Base-by-base conservation (phyloP, 441 rosid species). In the Gossypium laxum region DNA sequence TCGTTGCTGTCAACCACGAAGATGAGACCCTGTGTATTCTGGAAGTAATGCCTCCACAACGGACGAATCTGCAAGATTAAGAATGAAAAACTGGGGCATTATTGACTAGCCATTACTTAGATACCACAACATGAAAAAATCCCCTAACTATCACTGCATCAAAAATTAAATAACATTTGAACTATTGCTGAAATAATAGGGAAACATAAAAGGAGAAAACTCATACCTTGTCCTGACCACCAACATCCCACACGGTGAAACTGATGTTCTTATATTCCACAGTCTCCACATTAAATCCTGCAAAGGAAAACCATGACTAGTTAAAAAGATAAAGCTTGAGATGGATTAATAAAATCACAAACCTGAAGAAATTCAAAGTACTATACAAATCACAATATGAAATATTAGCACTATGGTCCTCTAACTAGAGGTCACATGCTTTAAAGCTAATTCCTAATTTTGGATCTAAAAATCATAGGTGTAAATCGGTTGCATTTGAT, bases 1-100 rank as follows among this genome's bases (percentile, higher is more conserved):
- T 91, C 97, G 15, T 87, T 91, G 79, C 94, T 91, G 81, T 91
- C 97, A 54, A 89, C 97, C 38, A 91, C 97, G 45, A 87, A 91
- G 54, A 91, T 89, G 41, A 91, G 94, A 67, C 94, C 97, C 73
- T 88, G 92, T 18, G 93, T 91, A 76, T 89, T 89, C 69, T 87
- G 94, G 83, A 89, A 87, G 82, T 88, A 91, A 72, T 87, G 88
- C 81, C 89, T 90, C 96, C 96, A 88, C 88, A 88, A 83, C 0
- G 93, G 92, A 72, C 96, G 96, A 64, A 90, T 90, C 96, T 90
- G 81, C 51, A 74, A 0, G 22, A 73, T 28, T 69, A 47, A 69
- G n/a, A 57, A 22, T 22, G 34, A 57, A 57, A 57, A 24, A 56
- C 32, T 56, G 24, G 8, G 61, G 61, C 7, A 24, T 57, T 24